A percentile compares a stretch with the other conserved stretches of the same genome.
phyloP scores from a whole-genome alignment of 305 asterid species.

The Fraxinus sp. region DNA sequence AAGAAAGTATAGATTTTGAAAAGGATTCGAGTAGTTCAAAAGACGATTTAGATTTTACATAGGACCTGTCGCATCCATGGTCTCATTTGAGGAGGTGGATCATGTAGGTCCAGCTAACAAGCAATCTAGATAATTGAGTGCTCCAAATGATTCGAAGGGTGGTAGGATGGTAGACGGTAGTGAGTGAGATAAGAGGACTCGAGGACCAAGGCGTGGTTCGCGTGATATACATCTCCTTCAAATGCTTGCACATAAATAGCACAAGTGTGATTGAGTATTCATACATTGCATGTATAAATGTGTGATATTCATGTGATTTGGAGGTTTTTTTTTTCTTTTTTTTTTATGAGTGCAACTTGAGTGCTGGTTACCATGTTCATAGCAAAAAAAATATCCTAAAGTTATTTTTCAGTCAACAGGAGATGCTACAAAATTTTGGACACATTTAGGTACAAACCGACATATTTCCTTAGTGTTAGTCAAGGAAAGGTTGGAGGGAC shows the following conservation, averaged over 20 bases:
- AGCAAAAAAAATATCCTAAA: no score
- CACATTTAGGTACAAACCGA: neutral
- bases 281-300: neutral
- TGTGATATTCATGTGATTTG: neutral
- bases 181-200: neutral
- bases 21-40: no score
- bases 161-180: neutral
- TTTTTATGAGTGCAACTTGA: neutral
- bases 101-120: no score
- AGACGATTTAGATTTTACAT: no score
- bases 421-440: neutral
- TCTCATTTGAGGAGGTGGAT: no score
- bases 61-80: no score
- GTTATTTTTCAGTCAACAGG: neutral
- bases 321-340: neutral
- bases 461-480: neutral
- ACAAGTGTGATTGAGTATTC: neutral
- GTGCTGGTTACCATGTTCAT: no score
- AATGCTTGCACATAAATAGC: neutral
- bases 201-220: neutral
- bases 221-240: neutral
- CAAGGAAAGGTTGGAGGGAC: neutral
- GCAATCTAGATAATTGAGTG: neutral
- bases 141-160: neutral
- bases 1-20: conserved; percentile 11